Evolutionary conservation across 108 stramenopile genomes (phyloP).

Genomic region (Aurantiochytrium sp.): DNA sequence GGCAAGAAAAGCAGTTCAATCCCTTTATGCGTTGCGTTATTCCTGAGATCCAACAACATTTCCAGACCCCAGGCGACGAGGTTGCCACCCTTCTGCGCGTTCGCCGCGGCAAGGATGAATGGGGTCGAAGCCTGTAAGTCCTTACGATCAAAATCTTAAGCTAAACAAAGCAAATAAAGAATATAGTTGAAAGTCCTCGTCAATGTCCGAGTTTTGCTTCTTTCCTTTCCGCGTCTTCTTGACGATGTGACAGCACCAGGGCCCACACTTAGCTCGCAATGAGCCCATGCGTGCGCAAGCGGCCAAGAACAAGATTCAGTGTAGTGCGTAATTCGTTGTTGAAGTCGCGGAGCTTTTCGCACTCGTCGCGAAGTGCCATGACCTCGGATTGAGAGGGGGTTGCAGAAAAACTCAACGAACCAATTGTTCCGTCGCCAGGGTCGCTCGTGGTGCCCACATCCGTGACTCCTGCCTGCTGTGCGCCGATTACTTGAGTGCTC

Average conservation of each 20-base stretch:
- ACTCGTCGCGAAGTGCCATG: not conserved
- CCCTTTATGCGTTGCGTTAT: constrained; percentile 54
- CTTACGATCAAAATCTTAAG: too few relatives aligned
- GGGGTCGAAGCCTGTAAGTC: constrained; percentile 16
- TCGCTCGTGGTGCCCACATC: not conserved
- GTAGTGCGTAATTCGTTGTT: not conserved
- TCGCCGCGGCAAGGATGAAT: constrained; percentile 43
- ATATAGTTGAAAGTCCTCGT: too few relatives aligned
- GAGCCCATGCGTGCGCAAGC: not conserved
- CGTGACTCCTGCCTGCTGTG: not conserved
- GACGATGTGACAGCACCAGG: too few relatives aligned
- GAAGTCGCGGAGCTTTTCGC: not conserved
- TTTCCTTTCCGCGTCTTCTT: too few relatives aligned
- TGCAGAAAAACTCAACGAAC: not conserved
- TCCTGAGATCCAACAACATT: constrained; percentile 27
- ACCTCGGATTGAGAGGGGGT: not conserved
- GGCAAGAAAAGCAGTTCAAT: constrained; percentile 48
- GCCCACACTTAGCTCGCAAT: not conserved
- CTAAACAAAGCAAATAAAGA: too few relatives aligned
- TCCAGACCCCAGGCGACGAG: constrained; percentile 25
- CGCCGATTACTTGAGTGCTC: not conserved
- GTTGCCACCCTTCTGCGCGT: constrained; percentile 30
- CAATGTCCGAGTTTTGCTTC: too few relatives aligned
- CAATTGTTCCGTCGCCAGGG: not conserved
- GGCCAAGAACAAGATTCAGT: not conserved